Evolutionary conservation across 2,329 filamentous ascomycete species (phyloP), one percentile per base, ranked within the genome.

Genomic region (Furcasterigmium furcatum): DNA sequence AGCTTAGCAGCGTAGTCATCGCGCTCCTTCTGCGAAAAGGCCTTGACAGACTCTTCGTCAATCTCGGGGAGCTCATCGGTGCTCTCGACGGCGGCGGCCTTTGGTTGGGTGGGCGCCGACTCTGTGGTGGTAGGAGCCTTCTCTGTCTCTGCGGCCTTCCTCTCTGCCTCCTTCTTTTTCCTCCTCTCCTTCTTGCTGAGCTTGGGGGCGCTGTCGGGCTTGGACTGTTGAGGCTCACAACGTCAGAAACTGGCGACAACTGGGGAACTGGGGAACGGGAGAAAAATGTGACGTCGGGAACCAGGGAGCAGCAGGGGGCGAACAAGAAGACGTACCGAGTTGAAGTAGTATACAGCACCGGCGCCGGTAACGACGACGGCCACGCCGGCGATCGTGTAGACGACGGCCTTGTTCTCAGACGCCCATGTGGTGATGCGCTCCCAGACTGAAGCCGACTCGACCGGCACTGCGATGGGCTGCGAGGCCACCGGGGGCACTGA

Each of bases 381-480:
- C 49, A 96, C 88, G 60, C 94, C 94, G 46, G 92, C 94, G 70
- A 97, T 89, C 55, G 94, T 96, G 71, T 96, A 99, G 52, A 95
- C 91, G 45, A 92, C 80, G 40, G 89, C 87, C 75, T 96, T 97
- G 73, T 99, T 91, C 66, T 97, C 92, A 3, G 91, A 88, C 13
- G 88, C 91, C 92, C 94, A 99, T 62, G 76, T 85, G 55, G 91
- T 87, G 70, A 96, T 75, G 60, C 91, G 86, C 67, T 96, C 89
- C 91, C 91, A 96, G 39, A 88, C 86, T 48, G 85, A 80, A 50
- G 85, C 79, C 54, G 73, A 65, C 46, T 79, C 70, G 56, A 81
- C 65, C 35, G 73, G 70, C 44, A 81, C 62, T 47, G 70, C 66
- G 49, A 68, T 55, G 29, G 63, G 64, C 49, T 68, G 65, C 49